phyloP scores from a whole-genome alignment of 352 stramenopile species.

The Globisporangium apiculatum region DNA sequence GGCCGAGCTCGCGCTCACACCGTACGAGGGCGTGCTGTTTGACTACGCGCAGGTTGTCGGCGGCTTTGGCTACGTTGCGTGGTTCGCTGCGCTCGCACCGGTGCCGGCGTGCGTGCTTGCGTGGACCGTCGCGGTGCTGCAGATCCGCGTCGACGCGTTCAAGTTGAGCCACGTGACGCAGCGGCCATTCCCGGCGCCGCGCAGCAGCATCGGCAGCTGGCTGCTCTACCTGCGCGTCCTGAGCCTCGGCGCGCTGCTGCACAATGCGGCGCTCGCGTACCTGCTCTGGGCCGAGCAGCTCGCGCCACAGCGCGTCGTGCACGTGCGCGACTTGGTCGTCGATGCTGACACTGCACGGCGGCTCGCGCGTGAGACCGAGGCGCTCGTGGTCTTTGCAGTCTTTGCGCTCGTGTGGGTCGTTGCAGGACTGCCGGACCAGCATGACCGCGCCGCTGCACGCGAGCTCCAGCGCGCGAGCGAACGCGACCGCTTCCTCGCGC shows the following conservation, averaged over 20 bases:
- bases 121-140: constrained; percentile 43
- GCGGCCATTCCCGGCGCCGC: constrained; percentile 45
- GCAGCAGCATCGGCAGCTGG: constrained; percentile 58
- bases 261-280: constrained; percentile 35
- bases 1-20: constrained; percentile 29
- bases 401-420: constrained; percentile 30
- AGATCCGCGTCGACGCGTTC: constrained; percentile 58
- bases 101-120: constrained; percentile 24
- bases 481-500: constrained; percentile 34
- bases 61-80: constrained; percentile 53
- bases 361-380: constrained; percentile 21
- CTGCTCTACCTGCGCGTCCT: constrained; percentile 46
- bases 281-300: constrained; percentile 22
- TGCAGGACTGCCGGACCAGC: constrained; percentile 23
- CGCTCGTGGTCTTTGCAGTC: constrained; percentile 27
- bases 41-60: constrained; percentile 71
- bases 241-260: constrained; percentile 35
- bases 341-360: neutral
- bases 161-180: constrained; percentile 55
- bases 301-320: constrained; percentile 4
- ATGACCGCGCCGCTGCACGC: constrained; percentile 26
- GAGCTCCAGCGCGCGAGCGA: constrained; percentile 15
- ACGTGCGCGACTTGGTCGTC: constrained; percentile 19
- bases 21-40: constrained; percentile 66
- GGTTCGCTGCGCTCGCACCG: constrained; percentile 51